A percentile compares a stretch with the other conserved stretches of the same genome.
These are phyloP conservation scores for Mesotaenium endlicherianum DNA, from an alignment of 139 green algal species.

Conservation along the genomic window DNA sequence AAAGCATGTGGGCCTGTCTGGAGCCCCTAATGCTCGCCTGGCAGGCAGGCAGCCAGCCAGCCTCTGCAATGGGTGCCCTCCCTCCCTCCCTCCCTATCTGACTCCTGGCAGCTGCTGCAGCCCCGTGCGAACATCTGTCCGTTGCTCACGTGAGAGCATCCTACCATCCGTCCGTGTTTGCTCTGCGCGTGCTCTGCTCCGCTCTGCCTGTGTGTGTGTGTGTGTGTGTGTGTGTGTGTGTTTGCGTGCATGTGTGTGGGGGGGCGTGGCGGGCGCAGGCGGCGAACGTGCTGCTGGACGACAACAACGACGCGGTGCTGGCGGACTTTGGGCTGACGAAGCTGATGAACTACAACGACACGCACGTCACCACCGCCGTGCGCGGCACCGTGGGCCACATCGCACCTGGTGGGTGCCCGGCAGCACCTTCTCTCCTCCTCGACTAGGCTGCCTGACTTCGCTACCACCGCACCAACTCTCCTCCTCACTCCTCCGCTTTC, in stretches of 20 bases:
- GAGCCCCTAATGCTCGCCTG: too few species aligned
- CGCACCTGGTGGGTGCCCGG: constrained; percentile 18
- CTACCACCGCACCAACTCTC: too few species aligned
- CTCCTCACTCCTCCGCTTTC: too few species aligned
- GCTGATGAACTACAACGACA: constrained; percentile 8
- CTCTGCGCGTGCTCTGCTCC: background rate
- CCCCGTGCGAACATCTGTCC: background rate
- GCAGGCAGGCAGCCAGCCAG: too few species aligned
- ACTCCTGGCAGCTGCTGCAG: background rate
- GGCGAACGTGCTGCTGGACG: constrained; percentile 28
- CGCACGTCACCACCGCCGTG: constrained; percentile 18
- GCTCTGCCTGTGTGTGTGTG: too few species aligned
- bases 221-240: background rate
- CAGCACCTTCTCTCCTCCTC: too few species aligned
- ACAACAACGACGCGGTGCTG: constrained; percentile 1
- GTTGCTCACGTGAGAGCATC: too few species aligned
- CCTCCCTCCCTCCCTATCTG: background rate
- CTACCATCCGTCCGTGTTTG: background rate
- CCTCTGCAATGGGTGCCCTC: background rate
- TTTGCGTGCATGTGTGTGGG: background rate
- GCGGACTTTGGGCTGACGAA: constrained; percentile 34
- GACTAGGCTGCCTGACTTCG: too few species aligned
- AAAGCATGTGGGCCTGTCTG: too few species aligned
- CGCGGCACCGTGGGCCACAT: constrained; percentile 29
- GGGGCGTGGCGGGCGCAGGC: background rate